Evolutionary conservation across 345 rosid species (phyloP).

Genomic region (Gossypium mustelinum): DNA sequence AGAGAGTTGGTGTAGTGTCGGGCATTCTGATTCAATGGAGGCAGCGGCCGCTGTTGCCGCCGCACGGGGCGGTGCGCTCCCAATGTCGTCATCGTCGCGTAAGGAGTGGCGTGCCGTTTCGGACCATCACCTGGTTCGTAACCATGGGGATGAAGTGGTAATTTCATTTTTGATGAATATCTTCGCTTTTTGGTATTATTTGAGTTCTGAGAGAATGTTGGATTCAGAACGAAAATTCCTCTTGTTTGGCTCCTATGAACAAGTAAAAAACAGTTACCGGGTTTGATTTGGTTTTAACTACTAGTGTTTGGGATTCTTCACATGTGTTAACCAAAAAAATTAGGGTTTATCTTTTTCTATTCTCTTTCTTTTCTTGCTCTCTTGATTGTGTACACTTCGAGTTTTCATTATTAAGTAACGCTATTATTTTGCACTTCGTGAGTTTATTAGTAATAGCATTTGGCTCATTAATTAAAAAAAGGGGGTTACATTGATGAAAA

Average conservation of each 20-base stretch:
- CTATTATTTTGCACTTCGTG: background rate
- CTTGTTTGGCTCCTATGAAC: background rate
- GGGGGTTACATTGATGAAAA: background rate
- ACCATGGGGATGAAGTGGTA: constrained; percentile 53
- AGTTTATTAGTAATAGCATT: background rate
- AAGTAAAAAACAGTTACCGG: background rate
- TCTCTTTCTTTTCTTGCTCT: background rate
- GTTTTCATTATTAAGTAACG: background rate
- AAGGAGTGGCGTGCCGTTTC: constrained; percentile 97
- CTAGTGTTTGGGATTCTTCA: background rate
- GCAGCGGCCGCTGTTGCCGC: constrained; percentile 58
- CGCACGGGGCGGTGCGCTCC: constrained; percentile 63
- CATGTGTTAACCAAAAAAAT: no score
- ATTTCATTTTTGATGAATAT: background rate
- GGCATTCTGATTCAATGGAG: constrained; percentile 52
- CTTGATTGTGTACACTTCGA: background rate
- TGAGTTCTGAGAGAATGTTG: constrained; percentile 1
- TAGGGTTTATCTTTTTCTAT: background rate
- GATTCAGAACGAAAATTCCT: constrained; percentile 8
- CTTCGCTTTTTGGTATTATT: constrained; percentile 1
- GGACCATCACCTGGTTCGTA: constrained; percentile 68
- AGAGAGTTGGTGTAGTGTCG: constrained; percentile 21
- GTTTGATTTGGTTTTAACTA: background rate
- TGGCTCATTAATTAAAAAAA: background rate
- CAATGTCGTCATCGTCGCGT: constrained; percentile 46